Percentiles rank a stretch among this genome's conserved stretches.
These are phyloP conservation scores for Sarcocystis neurona DNA, from an alignment of 169 alveolate genomes.

Conservation along the genomic window DNA sequence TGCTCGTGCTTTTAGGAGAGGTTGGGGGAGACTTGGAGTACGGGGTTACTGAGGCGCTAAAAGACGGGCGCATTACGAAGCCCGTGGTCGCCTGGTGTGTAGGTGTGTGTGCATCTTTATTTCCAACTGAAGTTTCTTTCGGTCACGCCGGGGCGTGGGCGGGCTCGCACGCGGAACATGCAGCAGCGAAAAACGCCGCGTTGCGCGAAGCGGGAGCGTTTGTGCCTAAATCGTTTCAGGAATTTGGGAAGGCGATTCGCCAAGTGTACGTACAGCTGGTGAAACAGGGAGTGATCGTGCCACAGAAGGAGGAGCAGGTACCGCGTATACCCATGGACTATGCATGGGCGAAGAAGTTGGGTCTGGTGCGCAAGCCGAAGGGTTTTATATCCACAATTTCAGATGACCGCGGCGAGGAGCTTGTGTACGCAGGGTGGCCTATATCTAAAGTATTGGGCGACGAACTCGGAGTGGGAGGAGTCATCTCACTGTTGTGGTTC, in stretches of 20 bases:
- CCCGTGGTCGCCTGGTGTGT: conserved; percentile 75
- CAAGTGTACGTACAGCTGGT: conserved; percentile 35
- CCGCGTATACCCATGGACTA: conserved; percentile 69
- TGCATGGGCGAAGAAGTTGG: conserved; percentile 73
- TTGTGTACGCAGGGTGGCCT: conserved; percentile 35
- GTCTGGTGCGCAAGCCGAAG: conserved; percentile 69
- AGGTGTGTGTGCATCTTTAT: conserved; percentile 67
- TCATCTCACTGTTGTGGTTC: conserved; percentile 72
- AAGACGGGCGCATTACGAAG: conserved; percentile 69
- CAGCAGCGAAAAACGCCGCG: conserved; percentile 51
- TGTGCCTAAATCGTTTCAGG: conserved; percentile 69
- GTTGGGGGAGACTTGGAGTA: conserved; percentile 70
- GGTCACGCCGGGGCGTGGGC: conserved; percentile 67
- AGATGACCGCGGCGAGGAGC: conserved; percentile 71
- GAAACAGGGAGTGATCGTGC: conserved; percentile 37
- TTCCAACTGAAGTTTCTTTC: conserved; percentile 51
- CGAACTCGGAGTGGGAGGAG: conserved; percentile 70
- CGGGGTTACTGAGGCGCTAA: conserved; percentile 64
- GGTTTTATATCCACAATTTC: conserved; percentile 69
- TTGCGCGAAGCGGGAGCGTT: conserved; percentile 48
- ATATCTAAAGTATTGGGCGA: conserved; percentile 39
- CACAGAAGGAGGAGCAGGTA: conserved; percentile 13
- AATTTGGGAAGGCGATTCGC: conserved; percentile 55
- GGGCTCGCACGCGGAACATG: conserved; percentile 42
- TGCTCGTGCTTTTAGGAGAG: conserved; percentile 66